Conservation (phyloP, 495 filamentous ascomycete genomes). For the Penicillium maclennaniae region DNA sequence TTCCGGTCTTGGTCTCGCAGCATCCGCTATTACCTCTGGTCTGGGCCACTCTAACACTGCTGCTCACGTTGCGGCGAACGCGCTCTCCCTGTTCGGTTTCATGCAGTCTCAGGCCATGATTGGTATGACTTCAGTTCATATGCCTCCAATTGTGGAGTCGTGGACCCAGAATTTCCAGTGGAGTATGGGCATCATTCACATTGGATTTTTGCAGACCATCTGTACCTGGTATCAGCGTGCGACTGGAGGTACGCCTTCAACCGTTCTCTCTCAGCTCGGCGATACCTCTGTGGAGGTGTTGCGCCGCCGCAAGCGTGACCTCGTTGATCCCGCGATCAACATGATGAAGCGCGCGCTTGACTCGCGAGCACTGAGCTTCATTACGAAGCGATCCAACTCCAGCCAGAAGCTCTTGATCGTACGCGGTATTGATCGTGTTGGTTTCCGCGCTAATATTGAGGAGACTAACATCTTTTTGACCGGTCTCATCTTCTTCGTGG, state of each 20-base stretch:
- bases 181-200: conserved; percentile 94
- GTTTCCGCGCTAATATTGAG: conserved; percentile 82
- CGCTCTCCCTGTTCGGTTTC: conserved; percentile 88
- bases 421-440: conserved; percentile 83
- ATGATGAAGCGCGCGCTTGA: conserved; percentile 45
- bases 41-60: conserved; percentile 94
- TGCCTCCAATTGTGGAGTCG: conserved; percentile 84
- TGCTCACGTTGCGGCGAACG: conserved; percentile 90
- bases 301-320: conserved; percentile 57
- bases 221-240: conserved; percentile 95
- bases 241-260: conserved; percentile 84
- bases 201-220: conserved; percentile 82
- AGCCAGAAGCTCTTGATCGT: conserved; percentile 62
- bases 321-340: conserved; percentile 35
- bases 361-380: conserved; percentile 32
- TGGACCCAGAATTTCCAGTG: conserved; percentile 99
- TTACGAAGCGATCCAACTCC: conserved; percentile 39
- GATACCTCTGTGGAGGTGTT: conserved; percentile 80
- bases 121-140: conserved; percentile 76
- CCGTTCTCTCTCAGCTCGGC: conserved; percentile 67
- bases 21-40: conserved; percentile 77
- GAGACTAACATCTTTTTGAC: conserved; percentile 92
- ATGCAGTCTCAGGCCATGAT: conserved; percentile 97
- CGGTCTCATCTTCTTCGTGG: conserved; percentile 81
- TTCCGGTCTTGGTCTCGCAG: conserved; percentile 75